These are phyloP conservation scores for Crithidia bombi DNA, from an alignment of 208 protist genomes.

Conservation along the genomic window DNA sequence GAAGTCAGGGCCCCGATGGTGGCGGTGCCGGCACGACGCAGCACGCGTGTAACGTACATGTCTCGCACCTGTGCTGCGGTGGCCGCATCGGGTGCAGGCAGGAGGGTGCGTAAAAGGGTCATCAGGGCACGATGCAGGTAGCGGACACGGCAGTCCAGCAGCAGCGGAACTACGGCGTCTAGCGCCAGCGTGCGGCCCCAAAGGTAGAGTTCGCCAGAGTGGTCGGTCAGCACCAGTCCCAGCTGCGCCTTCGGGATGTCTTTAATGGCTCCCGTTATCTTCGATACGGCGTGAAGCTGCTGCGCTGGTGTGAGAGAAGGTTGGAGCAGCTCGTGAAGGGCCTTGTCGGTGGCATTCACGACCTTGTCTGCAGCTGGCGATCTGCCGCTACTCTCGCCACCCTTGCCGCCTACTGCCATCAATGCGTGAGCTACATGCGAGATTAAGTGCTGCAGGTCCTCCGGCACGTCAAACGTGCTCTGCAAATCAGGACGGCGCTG, in stretches of 20 bases:
- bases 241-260: conserved; percentile 35
- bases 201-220: conserved; percentile 16
- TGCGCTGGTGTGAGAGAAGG: conserved; percentile 64
- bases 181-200: conserved; percentile 33
- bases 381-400: neutral
- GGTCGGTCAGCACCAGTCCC: conserved; percentile 3
- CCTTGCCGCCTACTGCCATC: neutral
- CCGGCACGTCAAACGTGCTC: conserved; percentile 36
- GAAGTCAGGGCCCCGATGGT: neutral
- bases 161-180: conserved; percentile 67
- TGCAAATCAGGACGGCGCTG: conserved; percentile 54
- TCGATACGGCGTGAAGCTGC: conserved; percentile 69
- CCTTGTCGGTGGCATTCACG: conserved; percentile 36
- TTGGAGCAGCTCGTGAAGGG: conserved; percentile 48
- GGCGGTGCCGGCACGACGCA: conserved; percentile 7
- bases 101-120: conserved; percentile 57
- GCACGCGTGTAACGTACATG: conserved; percentile 20
- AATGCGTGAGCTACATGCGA: conserved; percentile 16
- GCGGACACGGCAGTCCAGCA: conserved; percentile 81
- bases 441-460: conserved; percentile 32
- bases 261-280: conserved; percentile 58
- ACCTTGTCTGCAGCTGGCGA: conserved; percentile 24
- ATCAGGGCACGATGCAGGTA: conserved; percentile 86
- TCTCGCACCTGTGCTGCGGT: conserved; percentile 19
- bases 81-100: conserved; percentile 14